Evolutionary conservation across 192 early-diverging fungal species (phyloP).

Genomic region (Umbelopsis sp.): DNA sequence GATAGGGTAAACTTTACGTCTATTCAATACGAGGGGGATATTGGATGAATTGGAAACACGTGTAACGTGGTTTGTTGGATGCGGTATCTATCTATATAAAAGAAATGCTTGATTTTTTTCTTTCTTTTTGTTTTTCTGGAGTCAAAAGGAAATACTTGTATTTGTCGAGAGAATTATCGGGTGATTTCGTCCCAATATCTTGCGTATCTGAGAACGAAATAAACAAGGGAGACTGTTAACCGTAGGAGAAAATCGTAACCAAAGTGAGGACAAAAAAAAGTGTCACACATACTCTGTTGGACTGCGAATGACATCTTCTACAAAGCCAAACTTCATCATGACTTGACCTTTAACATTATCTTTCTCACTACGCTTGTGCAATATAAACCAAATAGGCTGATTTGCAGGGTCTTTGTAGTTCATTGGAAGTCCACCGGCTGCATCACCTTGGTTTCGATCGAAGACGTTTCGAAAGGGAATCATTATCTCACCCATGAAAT

Average conservation of each 20-base stretch:
- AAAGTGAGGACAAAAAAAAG: not conserved
- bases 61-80: not conserved
- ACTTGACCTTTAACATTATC: slow-evolving; percentile 34
- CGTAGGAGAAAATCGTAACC: not conserved
- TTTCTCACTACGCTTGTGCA: slow-evolving; percentile 32
- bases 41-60: not conserved
- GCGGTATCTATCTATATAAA: not conserved
- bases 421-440: slow-evolving; percentile 2
- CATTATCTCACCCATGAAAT: slow-evolving; percentile 64
- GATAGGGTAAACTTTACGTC: not conserved
- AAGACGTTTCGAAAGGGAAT: slow-evolving; percentile 51
- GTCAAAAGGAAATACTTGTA: not conserved
- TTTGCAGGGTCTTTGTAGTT: slow-evolving; percentile 25
- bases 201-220: not conserved
- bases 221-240: not conserved
- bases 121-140: too few species aligned
- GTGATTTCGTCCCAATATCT: slow-evolving; percentile 4
- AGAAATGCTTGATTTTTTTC: too few species aligned
- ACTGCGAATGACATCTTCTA: slow-evolving; percentile 11
- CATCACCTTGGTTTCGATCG: slow-evolving; percentile 18
- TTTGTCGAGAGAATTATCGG: not conserved
- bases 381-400: slow-evolving; percentile 11
- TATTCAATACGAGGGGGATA: not conserved
- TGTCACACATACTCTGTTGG: slow-evolving; percentile 11
- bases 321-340: slow-evolving; percentile 31